Evolutionary conservation across 331 rosid species (phyloP).

Genomic region (Cydonia oblonga): DNA sequence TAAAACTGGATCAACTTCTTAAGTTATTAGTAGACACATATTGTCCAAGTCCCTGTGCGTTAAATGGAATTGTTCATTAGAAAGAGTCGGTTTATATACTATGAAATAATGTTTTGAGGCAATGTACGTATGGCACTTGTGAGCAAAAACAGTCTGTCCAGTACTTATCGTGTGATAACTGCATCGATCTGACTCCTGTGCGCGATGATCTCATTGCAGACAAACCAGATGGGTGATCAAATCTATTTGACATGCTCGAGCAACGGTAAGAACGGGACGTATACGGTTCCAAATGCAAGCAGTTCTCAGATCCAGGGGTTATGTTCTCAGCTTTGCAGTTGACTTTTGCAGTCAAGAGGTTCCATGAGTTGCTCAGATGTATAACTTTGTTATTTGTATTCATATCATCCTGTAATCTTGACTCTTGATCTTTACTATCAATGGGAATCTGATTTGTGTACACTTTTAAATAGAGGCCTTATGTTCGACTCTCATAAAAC

Average conservation of each 20-base stretch:
- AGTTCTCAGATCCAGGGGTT: conserved; percentile 59
- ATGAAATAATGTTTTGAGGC: too few relatives aligned
- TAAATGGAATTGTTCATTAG: background rate
- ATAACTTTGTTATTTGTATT: conserved; percentile 9
- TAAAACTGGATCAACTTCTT: background rate
- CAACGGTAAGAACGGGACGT: conserved; percentile 47
- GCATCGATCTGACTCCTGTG: background rate
- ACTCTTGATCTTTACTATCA: background rate
- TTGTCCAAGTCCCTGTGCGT: background rate
- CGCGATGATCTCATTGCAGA: conserved; percentile 38
- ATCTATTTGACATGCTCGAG: conserved; percentile 69
- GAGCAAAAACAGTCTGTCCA: background rate
- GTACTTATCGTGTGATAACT: background rate
- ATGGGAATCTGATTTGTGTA: background rate
- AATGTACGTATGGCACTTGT: background rate
- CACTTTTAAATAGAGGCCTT: too few relatives aligned
- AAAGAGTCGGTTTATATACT: background rate
- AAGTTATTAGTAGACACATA: too few relatives aligned
- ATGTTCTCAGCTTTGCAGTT: conserved; percentile 64
- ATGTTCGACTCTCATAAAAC: too few relatives aligned
- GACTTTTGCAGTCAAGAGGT: conserved; percentile 18
- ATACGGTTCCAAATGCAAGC: conserved; percentile 32
- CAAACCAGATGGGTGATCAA: conserved; percentile 62
- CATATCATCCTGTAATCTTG: background rate
- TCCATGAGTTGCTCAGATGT: conserved; percentile 14